These are phyloP conservation scores for Lipomyces kockii DNA, from an alignment of 805 yeast genomes.

Conservation along the genomic window DNA sequence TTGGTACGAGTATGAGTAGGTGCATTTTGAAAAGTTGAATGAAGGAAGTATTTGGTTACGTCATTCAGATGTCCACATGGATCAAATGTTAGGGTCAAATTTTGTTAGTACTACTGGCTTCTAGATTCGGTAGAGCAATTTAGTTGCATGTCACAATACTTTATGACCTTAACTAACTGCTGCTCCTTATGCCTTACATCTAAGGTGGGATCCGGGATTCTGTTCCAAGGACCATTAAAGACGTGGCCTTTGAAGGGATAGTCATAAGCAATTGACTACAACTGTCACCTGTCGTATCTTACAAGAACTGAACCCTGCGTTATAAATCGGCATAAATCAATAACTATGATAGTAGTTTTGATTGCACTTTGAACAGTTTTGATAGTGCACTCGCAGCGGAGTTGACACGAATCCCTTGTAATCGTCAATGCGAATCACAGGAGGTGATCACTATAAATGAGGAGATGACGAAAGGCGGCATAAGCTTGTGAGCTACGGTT, in stretches of 20 bases:
- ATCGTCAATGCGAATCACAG: too few species aligned
- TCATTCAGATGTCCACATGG: not conserved
- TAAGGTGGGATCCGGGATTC: too few species aligned
- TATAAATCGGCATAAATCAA: too few species aligned
- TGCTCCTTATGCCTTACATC: too few species aligned
- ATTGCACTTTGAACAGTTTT: too few species aligned
- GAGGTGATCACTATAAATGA: too few species aligned
- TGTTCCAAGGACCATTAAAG: too few species aligned
- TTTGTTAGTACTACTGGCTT: not conserved
- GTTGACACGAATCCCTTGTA: too few species aligned
- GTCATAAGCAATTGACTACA: too few species aligned
- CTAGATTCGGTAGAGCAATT: not conserved
- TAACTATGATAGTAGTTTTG: too few species aligned
- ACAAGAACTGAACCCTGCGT: not conserved
- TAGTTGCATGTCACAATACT: not conserved
- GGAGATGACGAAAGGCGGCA: not conserved
- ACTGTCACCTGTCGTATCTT: not conserved
- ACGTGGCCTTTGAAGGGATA: too few species aligned
- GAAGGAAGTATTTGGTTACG: not conserved
- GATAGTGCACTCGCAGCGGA: too few species aligned
- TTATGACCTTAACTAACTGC: not conserved
- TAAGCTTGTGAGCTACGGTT: not conserved
- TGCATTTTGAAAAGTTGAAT: not conserved
- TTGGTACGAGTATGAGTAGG: not conserved
- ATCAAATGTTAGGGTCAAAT: not conserved